Conservation (phyloP, 345 rosid genomes). For the Brassica cretica region DNA sequence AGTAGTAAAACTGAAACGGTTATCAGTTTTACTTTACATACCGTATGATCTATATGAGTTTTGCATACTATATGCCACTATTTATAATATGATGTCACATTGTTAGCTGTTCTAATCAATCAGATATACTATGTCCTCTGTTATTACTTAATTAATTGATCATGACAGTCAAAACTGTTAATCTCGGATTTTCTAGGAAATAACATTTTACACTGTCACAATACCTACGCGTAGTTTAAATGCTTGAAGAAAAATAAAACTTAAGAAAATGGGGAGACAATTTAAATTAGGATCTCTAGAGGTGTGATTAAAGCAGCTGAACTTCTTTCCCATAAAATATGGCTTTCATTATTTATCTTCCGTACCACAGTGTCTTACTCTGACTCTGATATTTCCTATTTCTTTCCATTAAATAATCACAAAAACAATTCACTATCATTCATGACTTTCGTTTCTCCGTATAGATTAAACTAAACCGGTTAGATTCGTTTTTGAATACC, state of each 20-base stretch:
- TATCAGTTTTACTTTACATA: background rate
- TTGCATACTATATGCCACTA: background rate
- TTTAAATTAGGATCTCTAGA: conserved; percentile 19
- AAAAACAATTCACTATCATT: conserved; percentile 19
- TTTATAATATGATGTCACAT: background rate
- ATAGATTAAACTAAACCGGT: conserved; percentile 26
- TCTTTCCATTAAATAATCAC: conserved; percentile 21
- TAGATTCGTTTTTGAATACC: conserved; percentile 36
- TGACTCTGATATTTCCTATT: conserved; percentile 22
- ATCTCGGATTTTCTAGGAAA: background rate
- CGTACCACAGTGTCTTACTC: conserved; percentile 43
- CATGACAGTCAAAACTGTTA: background rate
- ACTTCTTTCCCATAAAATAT: conserved; percentile 42
- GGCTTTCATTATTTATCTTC: conserved; percentile 37
- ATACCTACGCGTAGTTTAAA: background rate
- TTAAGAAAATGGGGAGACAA: background rate
- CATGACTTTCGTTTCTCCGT: conserved; percentile 10
- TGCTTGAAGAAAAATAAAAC: background rate
- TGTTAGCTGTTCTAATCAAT: background rate
- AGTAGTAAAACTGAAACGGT: background rate
- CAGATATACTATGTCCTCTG: background rate
- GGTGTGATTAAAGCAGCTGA: conserved; percentile 41
- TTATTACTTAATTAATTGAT: background rate
- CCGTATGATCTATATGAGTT: background rate
- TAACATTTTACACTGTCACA: background rate